Base-by-base conservation (phyloP, 148 eudicot species). In the Vaccinium macrocarpon region DNA sequence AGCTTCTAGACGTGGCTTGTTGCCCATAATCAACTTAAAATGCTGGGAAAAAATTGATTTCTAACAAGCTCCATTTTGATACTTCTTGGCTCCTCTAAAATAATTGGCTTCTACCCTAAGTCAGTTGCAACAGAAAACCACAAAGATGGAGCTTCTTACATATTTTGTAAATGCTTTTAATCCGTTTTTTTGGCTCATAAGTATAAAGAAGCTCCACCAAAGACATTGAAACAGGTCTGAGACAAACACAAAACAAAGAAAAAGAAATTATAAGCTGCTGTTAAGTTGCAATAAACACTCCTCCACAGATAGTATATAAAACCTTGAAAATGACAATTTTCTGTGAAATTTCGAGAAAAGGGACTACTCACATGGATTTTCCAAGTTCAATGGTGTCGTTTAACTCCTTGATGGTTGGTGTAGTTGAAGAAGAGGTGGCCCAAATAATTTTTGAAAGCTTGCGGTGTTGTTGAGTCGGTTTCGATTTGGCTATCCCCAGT, bases 381-480 rank as follows among this genome's bases (percentile, higher is more conserved):
- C 98, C 98, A 66, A 95, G 91, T 82, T 75, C 70, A 14, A 95
- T 62, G 72, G 95, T 89, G 71, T 92, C 84, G 21, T 84, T 88
- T 0, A 97, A 82, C 68, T 97, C 93, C 55, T 82, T 83, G 4
- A 97, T 32, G 35, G 35, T 32, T 32, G 35, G 35, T 32, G 35
- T 2, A 32, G 35, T 32, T 32, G 35, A 32, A 32, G 35, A 32
- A 32, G 35, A 32, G 35, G 35, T 32, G 35, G 35, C 35, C 35
- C 35, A 32, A 32, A 32, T 32, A 32, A 32, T 32, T 32, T 32
- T 2, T 32, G 35, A 32, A 32, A 32, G 35, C 35, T 32, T 32
- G 35, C 35, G 35, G 35, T 32, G 35, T 32, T 32, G 35, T 32
- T 32, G 35, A 32, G 2, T 32, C 35, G 35, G 35, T 32, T 32